These are phyloP conservation scores for Xylaria sp. DNA, from an alignment of 2,329 filamentous ascomycete genomes.

Conservation along the genomic window DNA sequence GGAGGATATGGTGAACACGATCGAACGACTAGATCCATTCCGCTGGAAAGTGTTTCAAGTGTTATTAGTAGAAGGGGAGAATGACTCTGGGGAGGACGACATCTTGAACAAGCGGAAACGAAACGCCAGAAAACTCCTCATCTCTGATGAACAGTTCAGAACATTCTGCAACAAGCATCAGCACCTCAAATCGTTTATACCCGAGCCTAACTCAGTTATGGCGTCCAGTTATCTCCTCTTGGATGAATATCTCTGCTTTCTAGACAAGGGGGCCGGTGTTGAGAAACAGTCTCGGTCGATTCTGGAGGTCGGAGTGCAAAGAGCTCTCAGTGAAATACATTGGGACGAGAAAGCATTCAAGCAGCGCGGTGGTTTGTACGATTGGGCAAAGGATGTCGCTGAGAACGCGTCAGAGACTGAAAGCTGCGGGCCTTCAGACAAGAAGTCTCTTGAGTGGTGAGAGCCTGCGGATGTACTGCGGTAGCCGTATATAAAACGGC, in stretches of 20 bases:
- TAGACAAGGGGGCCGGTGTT: conserved; percentile 55
- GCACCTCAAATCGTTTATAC: conserved; percentile 55
- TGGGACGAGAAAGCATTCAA: conserved; percentile 59
- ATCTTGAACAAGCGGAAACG: conserved; percentile 45
- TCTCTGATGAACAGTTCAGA: conserved; percentile 58
- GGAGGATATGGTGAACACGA: conserved; percentile 59
- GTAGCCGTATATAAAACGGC: not conserved
- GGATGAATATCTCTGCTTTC: conserved; percentile 62
- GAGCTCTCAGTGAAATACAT: conserved; percentile 56
- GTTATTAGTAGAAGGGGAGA: conserved; percentile 63
- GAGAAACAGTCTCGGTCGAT: conserved; percentile 50
- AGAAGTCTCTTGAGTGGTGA: conserved; percentile 17
- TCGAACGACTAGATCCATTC: conserved; percentile 57
- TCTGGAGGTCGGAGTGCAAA: conserved; percentile 58
- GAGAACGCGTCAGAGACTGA: conserved; percentile 9
- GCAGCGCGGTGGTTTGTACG: conserved; percentile 59
- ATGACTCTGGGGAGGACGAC: conserved; percentile 55
- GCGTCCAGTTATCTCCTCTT: conserved; percentile 61
- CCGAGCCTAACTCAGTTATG: conserved; percentile 63
- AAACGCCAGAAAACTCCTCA: conserved; percentile 56
- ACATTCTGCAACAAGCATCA: conserved; percentile 58
- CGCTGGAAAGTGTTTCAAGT: conserved; percentile 67
- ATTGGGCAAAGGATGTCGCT: conserved; percentile 53
- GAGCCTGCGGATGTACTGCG: not conserved
- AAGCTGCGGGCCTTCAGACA: conserved; percentile 29